These are phyloP conservation scores for Nannochloris sp. DNA, from an alignment of 139 green algal genomes.

Conservation along the genomic window DNA sequence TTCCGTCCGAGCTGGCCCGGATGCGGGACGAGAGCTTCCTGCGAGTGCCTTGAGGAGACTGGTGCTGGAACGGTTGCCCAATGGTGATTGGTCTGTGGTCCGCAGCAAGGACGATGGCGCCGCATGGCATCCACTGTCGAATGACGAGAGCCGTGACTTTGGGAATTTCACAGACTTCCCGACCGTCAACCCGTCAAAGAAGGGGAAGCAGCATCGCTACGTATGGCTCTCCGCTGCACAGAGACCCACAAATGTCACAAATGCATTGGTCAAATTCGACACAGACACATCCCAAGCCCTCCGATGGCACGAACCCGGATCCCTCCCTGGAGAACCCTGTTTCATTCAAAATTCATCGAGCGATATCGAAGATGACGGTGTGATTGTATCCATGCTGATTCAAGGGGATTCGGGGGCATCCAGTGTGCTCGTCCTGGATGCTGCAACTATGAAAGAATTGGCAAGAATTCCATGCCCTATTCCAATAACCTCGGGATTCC, in stretches of 20 bases:
- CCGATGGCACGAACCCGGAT: constrained; percentile 53
- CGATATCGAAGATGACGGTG: constrained; percentile 60
- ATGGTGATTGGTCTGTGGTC: background rate
- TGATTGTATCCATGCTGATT: constrained; percentile 45
- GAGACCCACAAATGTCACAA: constrained; percentile 55
- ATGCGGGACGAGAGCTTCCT: background rate
- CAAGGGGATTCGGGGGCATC: constrained; percentile 32
- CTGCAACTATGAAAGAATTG: constrained; percentile 39
- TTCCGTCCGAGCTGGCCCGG: constrained; percentile 1
- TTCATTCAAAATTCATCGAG: constrained; percentile 50
- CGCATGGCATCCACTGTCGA: background rate
- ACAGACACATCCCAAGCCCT: constrained; percentile 18
- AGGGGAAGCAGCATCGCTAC: constrained; percentile 36
- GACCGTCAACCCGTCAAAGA: constrained; percentile 24
- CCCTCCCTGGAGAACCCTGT: constrained; percentile 41
- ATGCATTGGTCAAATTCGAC: constrained; percentile 62
- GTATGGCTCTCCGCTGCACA: constrained; percentile 42
- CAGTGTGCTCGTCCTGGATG: constrained; percentile 63
- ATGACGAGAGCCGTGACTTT: constrained; percentile 10
- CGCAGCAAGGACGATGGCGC: background rate
- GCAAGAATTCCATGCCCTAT: constrained; percentile 48
- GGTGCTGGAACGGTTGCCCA: constrained; percentile 7
- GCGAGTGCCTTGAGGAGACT: background rate
- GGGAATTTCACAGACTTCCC: constrained; percentile 34
- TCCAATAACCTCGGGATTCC: constrained; percentile 56